Evolutionary conservation across 2,329 filamentous ascomycete species (phyloP).

Genomic region (Aspergillus sp.): DNA sequence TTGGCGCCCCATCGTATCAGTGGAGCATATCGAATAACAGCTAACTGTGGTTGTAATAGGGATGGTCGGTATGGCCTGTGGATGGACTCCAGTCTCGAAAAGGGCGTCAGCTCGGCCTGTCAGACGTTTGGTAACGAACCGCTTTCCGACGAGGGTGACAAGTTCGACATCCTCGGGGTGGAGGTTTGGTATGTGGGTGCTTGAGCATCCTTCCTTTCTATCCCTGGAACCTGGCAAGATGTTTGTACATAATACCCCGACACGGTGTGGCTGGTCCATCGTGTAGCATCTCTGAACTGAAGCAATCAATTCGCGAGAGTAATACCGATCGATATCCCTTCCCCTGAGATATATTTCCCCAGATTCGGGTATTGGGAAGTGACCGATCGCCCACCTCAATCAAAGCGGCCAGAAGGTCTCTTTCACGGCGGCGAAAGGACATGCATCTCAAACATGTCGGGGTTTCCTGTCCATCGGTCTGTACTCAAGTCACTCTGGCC

Average conservation of each 20-base stretch:
- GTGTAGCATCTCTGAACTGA: constrained; percentile 1
- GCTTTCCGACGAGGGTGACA: constrained; percentile 85
- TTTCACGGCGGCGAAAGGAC: no score
- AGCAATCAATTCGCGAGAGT: no score
- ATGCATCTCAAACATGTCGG: no score
- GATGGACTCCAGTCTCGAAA: constrained; percentile 82
- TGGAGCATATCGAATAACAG: constrained; percentile 16
- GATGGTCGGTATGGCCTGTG: constrained; percentile 92
- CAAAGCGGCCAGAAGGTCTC: no score
- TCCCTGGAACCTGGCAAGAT: neutral
- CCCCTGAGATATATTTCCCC: no score
- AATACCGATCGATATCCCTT: no score
- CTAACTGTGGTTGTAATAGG: constrained; percentile 19
- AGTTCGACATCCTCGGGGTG: constrained; percentile 86
- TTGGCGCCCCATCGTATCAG: constrained; percentile 8
- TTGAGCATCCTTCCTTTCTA: constrained; percentile 14
- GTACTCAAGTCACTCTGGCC: no score
- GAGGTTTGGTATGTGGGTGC: constrained; percentile 89
- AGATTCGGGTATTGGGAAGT: no score
- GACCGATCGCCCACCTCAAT: no score
- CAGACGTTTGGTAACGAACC: constrained; percentile 95
- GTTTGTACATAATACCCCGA: constrained; percentile 10
- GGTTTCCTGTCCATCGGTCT: no score
- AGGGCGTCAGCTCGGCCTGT: constrained; percentile 78
- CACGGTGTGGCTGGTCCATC: constrained; percentile 14